phyloP scores from a whole-genome alignment of 1,139 yeast genomes.

The Pichia sp. region DNA sequence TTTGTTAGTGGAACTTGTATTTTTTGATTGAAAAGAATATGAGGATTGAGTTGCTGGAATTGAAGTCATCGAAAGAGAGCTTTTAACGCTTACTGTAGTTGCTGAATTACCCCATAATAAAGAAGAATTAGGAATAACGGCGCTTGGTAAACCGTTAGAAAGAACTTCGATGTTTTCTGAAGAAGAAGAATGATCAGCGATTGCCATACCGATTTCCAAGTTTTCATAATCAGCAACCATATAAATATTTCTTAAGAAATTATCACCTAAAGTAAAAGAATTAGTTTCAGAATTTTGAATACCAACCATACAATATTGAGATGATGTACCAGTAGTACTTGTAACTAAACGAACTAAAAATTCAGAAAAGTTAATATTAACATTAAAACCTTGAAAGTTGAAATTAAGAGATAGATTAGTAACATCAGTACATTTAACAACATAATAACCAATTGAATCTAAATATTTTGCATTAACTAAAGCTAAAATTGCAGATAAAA shows the following conservation, averaged over 20 bases:
- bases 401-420: conserved; percentile 32
- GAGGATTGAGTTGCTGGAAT: conserved; percentile 6
- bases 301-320: conserved; percentile 14
- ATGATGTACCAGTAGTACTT: conserved; percentile 4
- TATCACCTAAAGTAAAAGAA: conserved; percentile 56
- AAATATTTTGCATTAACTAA: conserved; percentile 37
- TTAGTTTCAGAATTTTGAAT: conserved; percentile 29
- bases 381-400: conserved; percentile 48
- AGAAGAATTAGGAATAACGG: conserved; percentile 11
- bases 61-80: conserved; percentile 5
- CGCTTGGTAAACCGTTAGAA: conserved; percentile 17
- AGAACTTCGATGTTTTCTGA: conserved; percentile 14
- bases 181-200: conserved; percentile 30
- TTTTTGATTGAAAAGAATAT: background rate
- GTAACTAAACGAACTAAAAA: conserved; percentile 24
- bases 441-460: conserved; percentile 32
- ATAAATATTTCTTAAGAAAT: conserved; percentile 66
- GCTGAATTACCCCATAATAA: conserved; percentile 10
- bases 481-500: conserved; percentile 37
- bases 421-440: conserved; percentile 29
- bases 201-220: conserved; percentile 61
- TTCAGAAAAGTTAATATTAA: conserved; percentile 41
- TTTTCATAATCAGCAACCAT: conserved; percentile 72
- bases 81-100: conserved; percentile 4
- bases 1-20: background rate